These are phyloP conservation scores for Penicillium coprophilum DNA, from an alignment of 495 filamentous ascomycete genomes.

Conservation along the genomic window DNA sequence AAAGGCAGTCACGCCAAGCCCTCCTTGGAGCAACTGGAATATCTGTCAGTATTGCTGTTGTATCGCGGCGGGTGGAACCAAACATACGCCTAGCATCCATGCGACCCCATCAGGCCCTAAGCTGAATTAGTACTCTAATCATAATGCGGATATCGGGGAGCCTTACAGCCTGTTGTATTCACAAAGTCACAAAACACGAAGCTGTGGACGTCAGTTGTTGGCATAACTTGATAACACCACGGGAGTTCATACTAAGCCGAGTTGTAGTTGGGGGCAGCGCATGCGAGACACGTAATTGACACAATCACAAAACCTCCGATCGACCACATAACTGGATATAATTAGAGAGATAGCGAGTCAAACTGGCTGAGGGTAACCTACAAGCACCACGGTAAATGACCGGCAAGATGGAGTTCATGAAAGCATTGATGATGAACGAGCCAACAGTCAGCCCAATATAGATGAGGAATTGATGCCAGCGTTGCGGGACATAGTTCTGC, in stretches of 20 bases:
- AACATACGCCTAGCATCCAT: constrained; percentile 54
- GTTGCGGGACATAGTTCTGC: constrained; percentile 48
- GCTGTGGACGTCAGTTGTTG: constrained; percentile 41
- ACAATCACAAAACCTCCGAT: constrained; percentile 64
- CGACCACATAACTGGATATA: constrained; percentile 56
- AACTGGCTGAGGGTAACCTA: constrained; percentile 13
- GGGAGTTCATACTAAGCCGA: constrained; percentile 52
- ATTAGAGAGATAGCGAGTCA: constrained; percentile 11
- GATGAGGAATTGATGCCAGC: constrained; percentile 71
- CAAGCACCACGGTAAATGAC: constrained; percentile 56
- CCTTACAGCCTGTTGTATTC: constrained; percentile 54
- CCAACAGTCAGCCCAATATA: constrained; percentile 62
- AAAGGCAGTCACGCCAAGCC: constrained; percentile 58
- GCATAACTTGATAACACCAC: constrained; percentile 26
- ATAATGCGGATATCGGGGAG: neutral
- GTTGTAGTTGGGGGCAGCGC: constrained; percentile 58
- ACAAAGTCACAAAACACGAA: constrained; percentile 57
- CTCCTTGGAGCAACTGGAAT: constrained; percentile 52
- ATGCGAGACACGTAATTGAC: constrained; percentile 62
- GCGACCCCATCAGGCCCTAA: constrained; percentile 58
- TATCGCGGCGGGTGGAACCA: neutral
- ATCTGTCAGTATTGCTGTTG: constrained; percentile 5
- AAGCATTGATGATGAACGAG: constrained; percentile 65
- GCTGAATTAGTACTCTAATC: constrained; percentile 14
- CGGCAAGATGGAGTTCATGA: constrained; percentile 61